Percentiles rank a stretch among this genome's conserved stretches.
phyloP scores from a whole-genome alignment of 2,329 filamentous ascomycete species.

The Drechslerella dactyloides region DNA sequence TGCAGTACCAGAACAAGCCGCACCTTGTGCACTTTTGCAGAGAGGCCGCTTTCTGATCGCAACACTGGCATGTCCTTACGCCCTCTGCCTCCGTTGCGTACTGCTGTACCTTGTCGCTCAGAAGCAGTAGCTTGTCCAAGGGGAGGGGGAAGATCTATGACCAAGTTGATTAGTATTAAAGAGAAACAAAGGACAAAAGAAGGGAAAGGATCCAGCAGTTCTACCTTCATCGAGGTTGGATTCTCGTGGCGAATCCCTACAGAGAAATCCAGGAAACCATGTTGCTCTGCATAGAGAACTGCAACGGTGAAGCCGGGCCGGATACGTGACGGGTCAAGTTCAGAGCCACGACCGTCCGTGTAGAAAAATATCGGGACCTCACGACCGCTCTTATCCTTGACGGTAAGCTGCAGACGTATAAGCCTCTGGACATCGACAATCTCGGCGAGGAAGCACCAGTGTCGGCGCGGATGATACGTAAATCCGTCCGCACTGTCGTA shows the following conservation, averaged over 20 bases:
- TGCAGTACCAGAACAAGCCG: slow-evolving; percentile 55
- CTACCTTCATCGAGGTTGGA: no score
- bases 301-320: background rate
- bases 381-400: slow-evolving; percentile 54
- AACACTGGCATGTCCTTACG: slow-evolving; percentile 52
- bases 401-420: slow-evolving; percentile 53
- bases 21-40: slow-evolving; percentile 52
- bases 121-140: no score
- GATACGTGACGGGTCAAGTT: slow-evolving; percentile 52
- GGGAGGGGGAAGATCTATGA: no score
- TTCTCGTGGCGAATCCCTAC: no score
- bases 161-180: no score
- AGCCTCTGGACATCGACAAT: slow-evolving; percentile 53
- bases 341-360: slow-evolving; percentile 54
- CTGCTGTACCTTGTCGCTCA: slow-evolving; percentile 38
- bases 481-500: no score
- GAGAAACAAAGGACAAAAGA: no score
- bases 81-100: slow-evolving; percentile 52
- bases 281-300: no score
- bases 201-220: no score
- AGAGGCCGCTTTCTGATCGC: slow-evolving; percentile 49
- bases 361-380: slow-evolving; percentile 55
- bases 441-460: slow-evolving; percentile 23
- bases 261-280: no score
- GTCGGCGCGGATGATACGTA: no score